Evolutionary conservation across 2,329 filamentous ascomycete genomes (phyloP).

Genomic region (Myriosclerotinia curreyana): DNA sequence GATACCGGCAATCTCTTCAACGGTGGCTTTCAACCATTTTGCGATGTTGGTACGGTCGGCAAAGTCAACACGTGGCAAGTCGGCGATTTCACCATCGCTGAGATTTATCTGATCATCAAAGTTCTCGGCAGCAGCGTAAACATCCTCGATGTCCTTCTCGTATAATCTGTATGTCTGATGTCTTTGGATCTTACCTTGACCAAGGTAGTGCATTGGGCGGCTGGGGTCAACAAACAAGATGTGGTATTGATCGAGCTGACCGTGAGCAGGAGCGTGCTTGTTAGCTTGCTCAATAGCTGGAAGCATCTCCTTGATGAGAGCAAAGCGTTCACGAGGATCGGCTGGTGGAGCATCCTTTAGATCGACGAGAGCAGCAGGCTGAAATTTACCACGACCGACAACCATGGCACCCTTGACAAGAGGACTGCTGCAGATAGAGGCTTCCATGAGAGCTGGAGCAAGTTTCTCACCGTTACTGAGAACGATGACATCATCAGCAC

Average conservation of each 20-base stretch:
- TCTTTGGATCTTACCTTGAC: slow-evolving; percentile 43
- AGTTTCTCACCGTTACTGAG: slow-evolving; percentile 45
- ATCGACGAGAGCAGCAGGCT: slow-evolving; percentile 27
- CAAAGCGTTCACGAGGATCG: slow-evolving; percentile 17
- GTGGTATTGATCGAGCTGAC: slow-evolving; percentile 33
- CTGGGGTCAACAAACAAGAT: slow-evolving; percentile 38
- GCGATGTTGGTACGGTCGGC: slow-evolving; percentile 17
- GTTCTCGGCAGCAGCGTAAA: slow-evolving; percentile 35
- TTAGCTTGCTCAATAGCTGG: slow-evolving; percentile 39
- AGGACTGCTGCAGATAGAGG: slow-evolving; percentile 40
- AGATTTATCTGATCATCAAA: slow-evolving; percentile 24
- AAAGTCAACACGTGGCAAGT: slow-evolving; percentile 22
- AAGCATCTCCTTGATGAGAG: slow-evolving; percentile 35
- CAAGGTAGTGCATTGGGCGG: slow-evolving; percentile 40
- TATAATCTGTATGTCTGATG: slow-evolving; percentile 37
- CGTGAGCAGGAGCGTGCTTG: slow-evolving; percentile 35
- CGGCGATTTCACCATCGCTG: slow-evolving; percentile 10
- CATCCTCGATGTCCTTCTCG: slow-evolving; percentile 36
- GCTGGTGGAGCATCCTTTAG: slow-evolving; percentile 12
- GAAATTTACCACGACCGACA: slow-evolving; percentile 36
- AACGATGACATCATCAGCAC: slow-evolving; percentile 28
- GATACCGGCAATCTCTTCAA: slow-evolving; percentile 21
- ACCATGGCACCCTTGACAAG: slow-evolving; percentile 40
- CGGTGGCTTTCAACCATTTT: slow-evolving; percentile 19
- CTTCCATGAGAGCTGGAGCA: slow-evolving; percentile 44